These are phyloP conservation scores for Amanita pseudoporphyria DNA, from an alignment of 768 basidiomycete species.

Conservation along the genomic window DNA sequence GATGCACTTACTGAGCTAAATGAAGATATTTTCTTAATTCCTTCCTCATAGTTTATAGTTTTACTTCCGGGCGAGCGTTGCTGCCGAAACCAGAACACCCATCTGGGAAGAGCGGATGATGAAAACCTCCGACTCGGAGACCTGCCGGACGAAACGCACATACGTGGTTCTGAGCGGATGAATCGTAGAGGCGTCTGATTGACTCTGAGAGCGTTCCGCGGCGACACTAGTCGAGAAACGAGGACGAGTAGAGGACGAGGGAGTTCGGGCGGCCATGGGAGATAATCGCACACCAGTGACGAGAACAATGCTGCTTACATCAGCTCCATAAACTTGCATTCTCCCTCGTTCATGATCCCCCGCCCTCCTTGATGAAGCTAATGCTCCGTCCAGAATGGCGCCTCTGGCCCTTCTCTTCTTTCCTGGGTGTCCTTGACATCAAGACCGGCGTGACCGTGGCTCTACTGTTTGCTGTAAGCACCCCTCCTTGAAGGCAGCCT, in stretches of 20 bases:
- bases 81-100: conserved; percentile 90
- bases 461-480: conserved; percentile 78
- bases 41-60: conserved; percentile 86
- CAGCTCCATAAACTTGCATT: conserved; percentile 18
- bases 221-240: conserved; percentile 51
- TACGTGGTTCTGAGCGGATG: conserved; percentile 85
- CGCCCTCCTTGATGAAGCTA: conserved; percentile 50
- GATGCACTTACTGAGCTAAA: conserved; percentile 66
- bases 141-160: conserved; percentile 36
- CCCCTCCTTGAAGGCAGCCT: neutral
- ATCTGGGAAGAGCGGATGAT: conserved; percentile 36
- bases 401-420: conserved; percentile 73
- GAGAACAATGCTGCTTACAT: conserved; percentile 15
- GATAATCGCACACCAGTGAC: conserved; percentile 14
- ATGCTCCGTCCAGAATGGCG: conserved; percentile 78
- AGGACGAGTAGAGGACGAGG: conserved; percentile 13
- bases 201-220: conserved; percentile 22
- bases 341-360: conserved; percentile 12
- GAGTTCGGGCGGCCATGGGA: conserved; percentile 1
- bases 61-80: conserved; percentile 87
- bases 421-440: conserved; percentile 82
- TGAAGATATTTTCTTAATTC: conserved; percentile 85
- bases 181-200: conserved; percentile 31
- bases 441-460: conserved; percentile 89
- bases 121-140: conserved; percentile 15